Evolutionary conservation across 352 stramenopile genomes (phyloP).

Genomic region (Phytophthora niederhauseri): DNA sequence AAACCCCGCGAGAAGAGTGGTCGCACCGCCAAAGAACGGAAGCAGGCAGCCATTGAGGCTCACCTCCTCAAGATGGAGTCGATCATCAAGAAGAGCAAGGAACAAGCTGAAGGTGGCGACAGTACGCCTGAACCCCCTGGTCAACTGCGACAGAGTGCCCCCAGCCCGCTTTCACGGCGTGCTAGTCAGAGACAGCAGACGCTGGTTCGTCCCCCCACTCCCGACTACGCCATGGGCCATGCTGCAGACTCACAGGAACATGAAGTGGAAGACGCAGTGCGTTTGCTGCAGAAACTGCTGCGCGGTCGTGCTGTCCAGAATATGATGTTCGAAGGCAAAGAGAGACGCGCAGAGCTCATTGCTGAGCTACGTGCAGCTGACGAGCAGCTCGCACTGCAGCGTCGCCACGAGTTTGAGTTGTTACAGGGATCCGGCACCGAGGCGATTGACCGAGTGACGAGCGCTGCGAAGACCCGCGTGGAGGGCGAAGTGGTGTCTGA

Average conservation of each 20-base stretch:
- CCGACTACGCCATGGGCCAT: slow-evolving; percentile 56
- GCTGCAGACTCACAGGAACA: slow-evolving; percentile 49
- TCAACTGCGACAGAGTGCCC: neutral
- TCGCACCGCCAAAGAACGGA: slow-evolving; percentile 78
- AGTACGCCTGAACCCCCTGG: neutral
- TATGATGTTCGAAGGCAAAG: slow-evolving; percentile 94
- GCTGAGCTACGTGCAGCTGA: slow-evolving; percentile 85
- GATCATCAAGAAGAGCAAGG: slow-evolving; percentile 74
- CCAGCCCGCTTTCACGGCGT: slow-evolving; percentile 29
- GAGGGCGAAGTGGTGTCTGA: slow-evolving; percentile 89
- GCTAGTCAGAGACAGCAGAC: slow-evolving; percentile 54
- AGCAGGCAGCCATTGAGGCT: slow-evolving; percentile 72
- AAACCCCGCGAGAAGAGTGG: slow-evolving; percentile 58
- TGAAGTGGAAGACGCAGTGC: slow-evolving; percentile 61
- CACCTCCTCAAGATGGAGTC: slow-evolving; percentile 90
- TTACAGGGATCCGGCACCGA: slow-evolving; percentile 31
- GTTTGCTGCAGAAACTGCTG: slow-evolving; percentile 89
- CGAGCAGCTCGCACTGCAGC: slow-evolving; percentile 34
- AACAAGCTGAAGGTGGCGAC: slow-evolving; percentile 29
- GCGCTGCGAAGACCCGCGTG: slow-evolving; percentile 64
- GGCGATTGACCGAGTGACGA: slow-evolving; percentile 49
- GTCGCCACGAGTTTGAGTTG: slow-evolving; percentile 25
- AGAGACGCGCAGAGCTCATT: slow-evolving; percentile 88
- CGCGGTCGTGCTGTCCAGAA: slow-evolving; percentile 93
- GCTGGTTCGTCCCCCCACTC: slow-evolving; percentile 78